Base-by-base conservation (phyloP, 2,329 filamentous ascomycete species). In the Trichoderma lentiforme region DNA sequence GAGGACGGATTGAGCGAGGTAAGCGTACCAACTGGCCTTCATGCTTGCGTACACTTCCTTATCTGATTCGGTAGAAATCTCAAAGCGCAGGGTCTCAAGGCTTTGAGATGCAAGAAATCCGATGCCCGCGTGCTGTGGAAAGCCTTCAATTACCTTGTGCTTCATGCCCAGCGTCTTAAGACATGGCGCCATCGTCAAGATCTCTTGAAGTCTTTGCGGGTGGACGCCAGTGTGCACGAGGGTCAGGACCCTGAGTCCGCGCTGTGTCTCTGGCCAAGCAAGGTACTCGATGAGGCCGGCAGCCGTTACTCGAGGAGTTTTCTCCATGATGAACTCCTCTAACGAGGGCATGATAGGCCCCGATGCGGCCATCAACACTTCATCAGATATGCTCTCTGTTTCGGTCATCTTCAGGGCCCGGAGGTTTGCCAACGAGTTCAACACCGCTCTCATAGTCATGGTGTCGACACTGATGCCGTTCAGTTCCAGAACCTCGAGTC, bases 1-100 rank as follows among this genome's bases (percentile, higher is more conserved):
- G 73, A 96, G 89, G 36, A 98, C 88, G 0, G 93, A 97, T n/a
- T 88, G 88, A 30, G 93, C 91, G 24, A 98, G 88, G 81, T 97
- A 97, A 73, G 89, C 88, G 81, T 98, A 97, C 83, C 97, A 97
- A 21, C 87, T 87, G 11, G 84, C 81, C 0, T 87, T 87, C 28
- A 87, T 83, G 73, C 82, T 85, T 9, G 85, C 82, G 73, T 89
- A 92, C 12, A 90, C 86, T 26, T 89, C 88, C 0, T 88, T 83
- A 4, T 84, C 80, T 0, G 88, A 82, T 11, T 84, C 84, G 3
- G 89, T 86, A 12, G 89, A 91, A 79, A 98, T 93, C 81, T 98
- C 95, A 79, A 91, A 98, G 76, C 95, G 91, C 15, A 98, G 84
- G 3, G 89, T 91, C 75, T 86, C 84, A 24, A 98, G 87, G 18